Percentiles rank a stretch among this genome's conserved stretches.
These are phyloP conservation scores for Phytophthora foliorum DNA, from an alignment of 352 stramenopile genomes.

Conservation along the genomic window DNA sequence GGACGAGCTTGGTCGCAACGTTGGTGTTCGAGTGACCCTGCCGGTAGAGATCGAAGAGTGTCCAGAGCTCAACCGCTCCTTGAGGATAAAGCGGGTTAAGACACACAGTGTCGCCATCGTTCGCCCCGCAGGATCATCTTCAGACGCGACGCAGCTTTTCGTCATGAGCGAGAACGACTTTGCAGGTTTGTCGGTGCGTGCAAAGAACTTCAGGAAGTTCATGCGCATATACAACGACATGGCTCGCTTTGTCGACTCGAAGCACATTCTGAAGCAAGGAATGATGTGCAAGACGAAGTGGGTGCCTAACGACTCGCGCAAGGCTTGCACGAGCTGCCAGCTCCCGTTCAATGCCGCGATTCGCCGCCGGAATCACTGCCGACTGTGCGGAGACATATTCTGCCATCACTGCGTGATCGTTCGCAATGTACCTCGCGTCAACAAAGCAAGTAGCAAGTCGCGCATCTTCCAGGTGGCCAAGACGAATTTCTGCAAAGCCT, in stretches of 20 bases:
- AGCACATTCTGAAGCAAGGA: constrained; percentile 63
- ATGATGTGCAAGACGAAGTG: constrained; percentile 65
- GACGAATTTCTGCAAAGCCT: constrained; percentile 70
- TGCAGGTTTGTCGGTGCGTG: constrained; percentile 38
- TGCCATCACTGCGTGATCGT: constrained; percentile 74
- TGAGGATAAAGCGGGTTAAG: constrained; percentile 68
- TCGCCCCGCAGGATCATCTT: constrained; percentile 28
- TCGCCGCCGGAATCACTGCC: constrained; percentile 75
- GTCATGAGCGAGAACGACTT: constrained; percentile 70
- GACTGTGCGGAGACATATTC: constrained; percentile 82
- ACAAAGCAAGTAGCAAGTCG: constrained; percentile 27
- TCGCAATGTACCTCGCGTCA: constrained; percentile 51
- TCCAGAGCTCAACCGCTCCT: constrained; percentile 47
- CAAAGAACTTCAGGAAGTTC: constrained; percentile 49
- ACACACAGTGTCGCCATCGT: constrained; percentile 64
- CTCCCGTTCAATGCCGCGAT: constrained; percentile 64
- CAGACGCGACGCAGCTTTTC: constrained; percentile 61
- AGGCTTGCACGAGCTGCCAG: constrained; percentile 67
- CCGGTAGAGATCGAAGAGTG: constrained; percentile 74
- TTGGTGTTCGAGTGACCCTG: constrained; percentile 75
- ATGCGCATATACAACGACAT: constrained; percentile 71
- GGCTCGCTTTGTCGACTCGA: constrained; percentile 65
- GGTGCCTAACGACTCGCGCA: constrained; percentile 63
- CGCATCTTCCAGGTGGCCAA: constrained; percentile 65
- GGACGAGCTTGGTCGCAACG: constrained; percentile 61